Conservation (phyloP, 345 rosid species). For the Populus davidiana region DNA sequence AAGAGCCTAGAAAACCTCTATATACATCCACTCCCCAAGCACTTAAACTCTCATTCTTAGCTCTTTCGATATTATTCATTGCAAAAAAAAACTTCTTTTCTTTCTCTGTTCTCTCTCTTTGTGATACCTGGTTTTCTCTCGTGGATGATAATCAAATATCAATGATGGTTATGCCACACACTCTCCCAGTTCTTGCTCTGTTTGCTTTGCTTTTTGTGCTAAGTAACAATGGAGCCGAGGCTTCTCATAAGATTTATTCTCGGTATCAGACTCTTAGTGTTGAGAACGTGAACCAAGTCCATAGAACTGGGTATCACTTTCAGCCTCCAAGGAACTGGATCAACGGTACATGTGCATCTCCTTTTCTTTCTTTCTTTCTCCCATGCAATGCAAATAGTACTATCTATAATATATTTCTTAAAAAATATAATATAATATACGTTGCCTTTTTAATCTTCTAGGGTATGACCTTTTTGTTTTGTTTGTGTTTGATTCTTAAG, state of each 20-base stretch:
- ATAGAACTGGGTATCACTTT: constrained; percentile 71
- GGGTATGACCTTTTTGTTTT: background rate
- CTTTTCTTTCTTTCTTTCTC: background rate
- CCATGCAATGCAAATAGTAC: background rate
- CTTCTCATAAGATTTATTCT: constrained; percentile 48
- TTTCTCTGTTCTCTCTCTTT: background rate
- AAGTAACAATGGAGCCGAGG: constrained; percentile 33
- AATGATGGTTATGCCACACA: background rate
- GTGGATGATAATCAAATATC: background rate
- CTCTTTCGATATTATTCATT: background rate
- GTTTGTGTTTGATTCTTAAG: background rate
- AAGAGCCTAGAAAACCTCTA: background rate
- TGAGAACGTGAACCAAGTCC: constrained; percentile 27
- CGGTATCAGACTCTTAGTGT: constrained; percentile 41
- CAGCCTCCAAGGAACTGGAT: constrained; percentile 88
- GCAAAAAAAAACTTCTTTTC: background rate
- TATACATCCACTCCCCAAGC: background rate
- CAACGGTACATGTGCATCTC: constrained; percentile 49
- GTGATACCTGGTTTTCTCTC: background rate
- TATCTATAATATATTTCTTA: background rate
- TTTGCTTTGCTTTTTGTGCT: background rate
- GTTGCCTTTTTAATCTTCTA: no score
- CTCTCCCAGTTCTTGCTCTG: background rate
- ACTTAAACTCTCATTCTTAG: background rate
- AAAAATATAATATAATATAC: no score